Evolutionary conservation across 257 asterid species (phyloP).

Genomic region (Asclepias syriaca): DNA sequence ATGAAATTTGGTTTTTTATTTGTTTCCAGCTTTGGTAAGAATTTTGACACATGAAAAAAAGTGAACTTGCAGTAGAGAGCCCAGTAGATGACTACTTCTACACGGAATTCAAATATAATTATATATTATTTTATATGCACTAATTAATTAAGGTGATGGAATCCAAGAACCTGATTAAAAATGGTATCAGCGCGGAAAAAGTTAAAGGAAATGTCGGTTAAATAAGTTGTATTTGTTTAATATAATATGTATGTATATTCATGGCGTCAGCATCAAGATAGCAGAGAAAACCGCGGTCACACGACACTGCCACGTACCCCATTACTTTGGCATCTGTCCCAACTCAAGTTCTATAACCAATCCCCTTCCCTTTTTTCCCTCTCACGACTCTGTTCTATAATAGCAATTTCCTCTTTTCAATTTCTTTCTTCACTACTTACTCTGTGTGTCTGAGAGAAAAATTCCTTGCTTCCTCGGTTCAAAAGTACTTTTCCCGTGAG

Average conservation of each 20-base stretch:
- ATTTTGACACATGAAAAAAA: background rate
- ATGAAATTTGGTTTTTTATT: background rate
- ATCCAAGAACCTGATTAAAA: background rate
- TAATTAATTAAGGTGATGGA: background rate
- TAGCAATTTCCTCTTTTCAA: too few relatives aligned
- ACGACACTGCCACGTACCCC: slow-evolving; percentile 28
- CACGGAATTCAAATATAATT: background rate
- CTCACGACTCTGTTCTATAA: background rate
- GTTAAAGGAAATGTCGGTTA: slow-evolving; percentile 21
- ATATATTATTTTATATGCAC: too few relatives aligned
- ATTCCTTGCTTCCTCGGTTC: slow-evolving; percentile 15
- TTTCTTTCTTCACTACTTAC: background rate
- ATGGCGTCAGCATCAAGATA: slow-evolving; percentile 26
- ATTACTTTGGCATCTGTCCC: slow-evolving; percentile 24
- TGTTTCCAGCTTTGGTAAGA: too few relatives aligned
- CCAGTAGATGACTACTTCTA: background rate
- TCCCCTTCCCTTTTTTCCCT: background rate
- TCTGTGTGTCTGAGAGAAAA: too few relatives aligned
- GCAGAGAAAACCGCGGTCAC: slow-evolving; percentile 4
- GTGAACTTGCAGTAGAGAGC: background rate
- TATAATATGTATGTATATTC: background rate
- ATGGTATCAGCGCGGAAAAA: slow-evolving; percentile 2
- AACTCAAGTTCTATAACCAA: background rate
- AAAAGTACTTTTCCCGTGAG: background rate
- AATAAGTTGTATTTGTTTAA: background rate